Base-by-base conservation (phyloP, 2,329 filamentous ascomycete genomes). In the Calonectria multiphialidica region DNA sequence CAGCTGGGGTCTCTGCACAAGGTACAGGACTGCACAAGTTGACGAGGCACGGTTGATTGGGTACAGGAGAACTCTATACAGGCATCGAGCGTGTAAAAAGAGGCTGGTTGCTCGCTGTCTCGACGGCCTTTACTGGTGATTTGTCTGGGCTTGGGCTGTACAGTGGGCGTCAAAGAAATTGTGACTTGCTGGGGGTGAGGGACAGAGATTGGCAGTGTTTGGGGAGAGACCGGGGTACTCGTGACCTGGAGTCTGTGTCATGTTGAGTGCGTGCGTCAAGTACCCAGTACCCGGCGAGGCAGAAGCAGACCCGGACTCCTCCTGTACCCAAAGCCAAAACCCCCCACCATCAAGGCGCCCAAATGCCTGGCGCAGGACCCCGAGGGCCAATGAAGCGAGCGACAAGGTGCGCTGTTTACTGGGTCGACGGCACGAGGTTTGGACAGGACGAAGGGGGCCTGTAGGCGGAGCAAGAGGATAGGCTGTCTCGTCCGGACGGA, bases 331-430 rank as follows among this genome's bases (percentile, higher is more conserved):
- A 72, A 71, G 65, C 18, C 65, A 55, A 61, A 55, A 45, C 55
- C 69, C 75, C 72, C 77, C 76, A 72, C 75, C 70, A 69, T 50
- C 47, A 44, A 42, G 42, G 45, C 65, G 71, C 71, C 69, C 72
- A 55, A 53, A 61, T 25, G 42, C 68, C 71, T 74, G 66, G 53
- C 72, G 68, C 66, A 61, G 59, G 70, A 55, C 66, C 62, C 62
- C 25, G 50, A 47, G 67, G 61, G 62, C 77, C 75, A 78, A 79
- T 79, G 55, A 72, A 75, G 74, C 75, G 76, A 72, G 66, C 76
- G 75, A 70, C 66, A 59, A 64, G 72, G 68, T 76, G 73, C 69
- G 66, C 49, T 76, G 74, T 72, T 63, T 73, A 74, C 68, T 64
- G 64, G 68, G 69, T 71, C 64, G 59, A 66, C 71, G 49, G 68